Percentiles rank a stretch among this genome's conserved stretches.
phyloP scores from a whole-genome alignment of 345 rosid genomes.

The Draba incana region DNA sequence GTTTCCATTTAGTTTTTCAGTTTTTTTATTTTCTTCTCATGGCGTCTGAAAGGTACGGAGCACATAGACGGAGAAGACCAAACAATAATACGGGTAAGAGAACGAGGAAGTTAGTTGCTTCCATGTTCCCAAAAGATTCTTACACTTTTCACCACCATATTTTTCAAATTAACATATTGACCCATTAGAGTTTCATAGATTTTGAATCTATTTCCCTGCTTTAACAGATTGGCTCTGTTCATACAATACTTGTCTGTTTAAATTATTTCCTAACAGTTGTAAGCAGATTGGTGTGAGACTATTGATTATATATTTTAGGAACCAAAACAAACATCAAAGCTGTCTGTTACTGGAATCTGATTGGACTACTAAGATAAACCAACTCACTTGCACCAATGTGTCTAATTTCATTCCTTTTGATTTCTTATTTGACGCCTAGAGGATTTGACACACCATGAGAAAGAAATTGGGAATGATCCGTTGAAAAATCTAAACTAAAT shows the following conservation, averaged over 20 bases:
- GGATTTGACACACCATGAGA: not conserved
- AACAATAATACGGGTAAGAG: conserved; percentile 10
- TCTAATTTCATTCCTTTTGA: conserved; percentile 5
- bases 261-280: no score
- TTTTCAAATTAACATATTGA: not conserved
- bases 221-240: not conserved
- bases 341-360: no score
- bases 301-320: no score
- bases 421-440: not conserved
- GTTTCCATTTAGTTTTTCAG: not conserved
- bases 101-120: not conserved
- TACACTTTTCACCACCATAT: not conserved
- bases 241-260: no score
- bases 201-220: not conserved
- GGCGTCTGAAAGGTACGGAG: not conserved
- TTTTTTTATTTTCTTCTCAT: not conserved
- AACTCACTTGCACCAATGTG: no score
- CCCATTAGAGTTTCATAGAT: not conserved
- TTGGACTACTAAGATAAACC: no score
- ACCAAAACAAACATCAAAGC: no score
- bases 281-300: no score
- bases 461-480: not conserved
- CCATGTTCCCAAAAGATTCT: not conserved
- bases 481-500: conserved; percentile 19
- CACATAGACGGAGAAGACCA: conserved; percentile 12